Evolutionary conservation across 148 eudicot genomes (phyloP), one percentile per base, ranked within the genome.

Genomic region (Heliamphora exappendiculata): DNA sequence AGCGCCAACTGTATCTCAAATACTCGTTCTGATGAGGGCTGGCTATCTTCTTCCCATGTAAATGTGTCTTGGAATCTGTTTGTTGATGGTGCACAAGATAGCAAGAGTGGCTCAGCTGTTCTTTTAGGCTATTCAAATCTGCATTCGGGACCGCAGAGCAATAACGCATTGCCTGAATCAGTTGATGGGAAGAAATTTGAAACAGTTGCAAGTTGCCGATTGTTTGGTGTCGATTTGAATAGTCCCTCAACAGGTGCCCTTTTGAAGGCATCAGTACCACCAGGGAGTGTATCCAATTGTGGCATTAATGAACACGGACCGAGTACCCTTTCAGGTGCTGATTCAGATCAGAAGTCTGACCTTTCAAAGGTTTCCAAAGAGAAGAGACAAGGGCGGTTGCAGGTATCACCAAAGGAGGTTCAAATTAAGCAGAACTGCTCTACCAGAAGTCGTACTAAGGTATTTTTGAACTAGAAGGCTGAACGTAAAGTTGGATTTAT

Each of bases 371-470:
- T 73, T 45, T 83, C 83, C 9, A 80, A 73, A 64, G 92, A 89
- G 62, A 80, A 70, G 75, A 84, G 75, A 42, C 85, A 78, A 45
- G 86, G 72, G 44, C 80, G 80, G 70, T 73, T 78, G 59, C 79
- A 74, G 67, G 75, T 67, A 7, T 86, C 88, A 26, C 81, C 91
- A 4, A 89, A 81, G 75, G 94, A 89, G 77, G 71, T 82, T 11
- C 96, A 85, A 74, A 87, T 87, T 84, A 92, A 86, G 74, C 85
- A 83, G 53, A 82, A 74, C 81, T 83, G 81, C 82, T 85, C 96
- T 69, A 81, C 94, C 60, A 88, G 98, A 85, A 90, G 90, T 79
- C 85, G 92, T 72, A 94, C 88, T 75, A 95, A 95, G 98, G 98
- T 95, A 87, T 62, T 14, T 0, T 33, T n/a, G 9, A 64, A 34